Evolutionary conservation across 805 yeast species (phyloP).

Genomic region (Naumovozyma dairenensis): DNA sequence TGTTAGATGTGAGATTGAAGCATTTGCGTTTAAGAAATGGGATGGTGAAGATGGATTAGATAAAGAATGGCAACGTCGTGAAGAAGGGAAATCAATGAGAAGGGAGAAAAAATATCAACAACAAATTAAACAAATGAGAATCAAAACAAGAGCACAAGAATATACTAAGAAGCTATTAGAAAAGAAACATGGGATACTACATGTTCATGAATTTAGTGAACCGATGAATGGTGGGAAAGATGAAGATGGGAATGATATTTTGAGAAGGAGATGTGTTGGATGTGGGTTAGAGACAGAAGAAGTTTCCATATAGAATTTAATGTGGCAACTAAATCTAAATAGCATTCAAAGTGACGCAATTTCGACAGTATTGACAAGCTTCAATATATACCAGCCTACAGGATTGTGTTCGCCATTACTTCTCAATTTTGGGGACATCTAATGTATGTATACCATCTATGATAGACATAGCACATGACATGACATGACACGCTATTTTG

Average conservation of each 20-base stretch:
- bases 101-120: slow-evolving; percentile 70
- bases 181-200: slow-evolving; percentile 49
- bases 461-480: too few relatives aligned
- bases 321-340: too few relatives aligned
- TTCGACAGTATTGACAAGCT: too few relatives aligned
- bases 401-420: too few relatives aligned
- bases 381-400: too few relatives aligned
- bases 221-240: slow-evolving; percentile 38
- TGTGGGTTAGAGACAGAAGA: slow-evolving; percentile 86
- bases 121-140: slow-evolving; percentile 79
- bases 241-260: slow-evolving; percentile 33
- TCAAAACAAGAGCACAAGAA: slow-evolving; percentile 86
- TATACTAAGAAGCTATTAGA: slow-evolving; percentile 61
- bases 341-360: too few relatives aligned
- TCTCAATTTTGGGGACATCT: too few relatives aligned
- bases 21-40: slow-evolving; percentile 90
- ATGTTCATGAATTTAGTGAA: slow-evolving; percentile 66
- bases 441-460: too few relatives aligned
- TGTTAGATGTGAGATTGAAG: slow-evolving; percentile 86
- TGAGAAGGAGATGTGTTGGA: slow-evolving; percentile 55
- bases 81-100: slow-evolving; percentile 56
- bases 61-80: slow-evolving; percentile 84
- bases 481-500: too few relatives aligned
- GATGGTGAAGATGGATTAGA: slow-evolving; percentile 83
- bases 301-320: too few relatives aligned